phyloP scores from a whole-genome alignment of 75 land plant genomes.

The Cupressus sempervirens region DNA sequence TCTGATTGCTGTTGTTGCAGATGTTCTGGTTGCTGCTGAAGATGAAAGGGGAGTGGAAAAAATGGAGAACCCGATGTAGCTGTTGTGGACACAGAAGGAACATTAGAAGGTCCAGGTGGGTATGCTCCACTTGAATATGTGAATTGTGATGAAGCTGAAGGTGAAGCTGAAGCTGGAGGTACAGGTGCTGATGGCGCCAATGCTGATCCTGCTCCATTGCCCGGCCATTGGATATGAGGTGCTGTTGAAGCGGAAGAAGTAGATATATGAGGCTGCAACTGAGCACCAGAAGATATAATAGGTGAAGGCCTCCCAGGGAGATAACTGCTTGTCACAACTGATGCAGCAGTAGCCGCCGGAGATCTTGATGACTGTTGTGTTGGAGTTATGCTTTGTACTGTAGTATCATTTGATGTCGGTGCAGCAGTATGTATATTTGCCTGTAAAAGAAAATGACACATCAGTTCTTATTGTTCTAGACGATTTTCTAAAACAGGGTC shows the following conservation, averaged over 20 bases:
- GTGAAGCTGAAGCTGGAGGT: constrained; percentile 24
- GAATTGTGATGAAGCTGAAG: constrained; percentile 34
- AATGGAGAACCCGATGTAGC: constrained; percentile 29
- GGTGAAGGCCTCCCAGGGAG: constrained; percentile 2
- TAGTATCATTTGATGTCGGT: constrained; percentile 2
- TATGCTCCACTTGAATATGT: constrained; percentile 25
- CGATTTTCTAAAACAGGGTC: neutral
- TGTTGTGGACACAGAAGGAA: constrained; percentile 10
- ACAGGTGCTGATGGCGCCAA: constrained; percentile 13
- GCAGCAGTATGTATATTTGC: neutral
- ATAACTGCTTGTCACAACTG: constrained; percentile 4
- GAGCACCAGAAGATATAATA: constrained; percentile 7
- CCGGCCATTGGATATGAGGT: constrained; percentile 1
- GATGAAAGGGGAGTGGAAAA: constrained; percentile 84
- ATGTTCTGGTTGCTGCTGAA: constrained; percentile 42
- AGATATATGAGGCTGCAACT: constrained; percentile 8
- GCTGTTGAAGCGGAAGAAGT: neutral
- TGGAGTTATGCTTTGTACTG: neutral
- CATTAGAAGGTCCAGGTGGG: constrained; percentile 23
- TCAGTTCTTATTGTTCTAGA: neutral
- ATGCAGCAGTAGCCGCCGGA: constrained; percentile 3
- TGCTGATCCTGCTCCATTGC: constrained; percentile 8
- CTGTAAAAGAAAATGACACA: neutral
- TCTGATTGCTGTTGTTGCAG: constrained; percentile 26
- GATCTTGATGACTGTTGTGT: constrained; percentile 1